phyloP scores from a whole-genome alignment of 1,139 yeast genomes.

The Blastobotrys arbuscula region DNA sequence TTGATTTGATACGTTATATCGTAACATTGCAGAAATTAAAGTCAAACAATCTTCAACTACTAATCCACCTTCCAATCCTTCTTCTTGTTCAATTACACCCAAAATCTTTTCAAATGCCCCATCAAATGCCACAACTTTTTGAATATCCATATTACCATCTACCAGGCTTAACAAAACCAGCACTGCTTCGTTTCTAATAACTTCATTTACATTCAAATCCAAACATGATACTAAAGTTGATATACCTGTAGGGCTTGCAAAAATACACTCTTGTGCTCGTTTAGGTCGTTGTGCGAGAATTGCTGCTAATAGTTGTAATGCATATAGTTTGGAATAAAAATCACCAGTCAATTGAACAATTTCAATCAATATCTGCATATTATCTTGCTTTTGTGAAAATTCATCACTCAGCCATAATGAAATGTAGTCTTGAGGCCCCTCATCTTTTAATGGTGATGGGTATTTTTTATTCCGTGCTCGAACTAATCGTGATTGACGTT shows the following conservation, averaged over 20 bases:
- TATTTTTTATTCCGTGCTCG: slow-evolving; percentile 40
- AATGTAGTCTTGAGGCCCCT: slow-evolving; percentile 54
- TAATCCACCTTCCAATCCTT: slow-evolving; percentile 86
- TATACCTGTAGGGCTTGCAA: slow-evolving; percentile 72
- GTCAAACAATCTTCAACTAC: slow-evolving; percentile 86
- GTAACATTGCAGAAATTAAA: slow-evolving; percentile 62
- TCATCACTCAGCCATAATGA: slow-evolving; percentile 96
- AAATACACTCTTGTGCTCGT: slow-evolving; percentile 67
- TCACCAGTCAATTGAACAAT: slow-evolving; percentile 50
- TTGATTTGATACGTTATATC: slow-evolving; percentile 87
- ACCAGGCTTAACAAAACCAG: slow-evolving; percentile 77
- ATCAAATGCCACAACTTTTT: slow-evolving; percentile 90
- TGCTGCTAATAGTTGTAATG: slow-evolving; percentile 81
- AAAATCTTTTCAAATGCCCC: slow-evolving; percentile 82
- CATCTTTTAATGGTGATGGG: slow-evolving; percentile 28
- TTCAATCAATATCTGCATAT: slow-evolving; percentile 53
- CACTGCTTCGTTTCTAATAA: slow-evolving; percentile 80
- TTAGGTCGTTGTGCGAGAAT: slow-evolving; percentile 70
- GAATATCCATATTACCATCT: slow-evolving; percentile 78
- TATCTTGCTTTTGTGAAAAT: slow-evolving; percentile 56
- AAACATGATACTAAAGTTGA: slow-evolving; percentile 66
- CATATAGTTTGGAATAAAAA: slow-evolving; percentile 72
- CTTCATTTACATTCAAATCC: slow-evolving; percentile 48
- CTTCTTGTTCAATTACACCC: slow-evolving; percentile 74
- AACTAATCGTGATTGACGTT: slow-evolving; percentile 15